Evolutionary conservation across 306 rosid genomes (phyloP), one percentile per base, ranked within the genome.

Genomic region (Oemleria cerasiformis): DNA sequence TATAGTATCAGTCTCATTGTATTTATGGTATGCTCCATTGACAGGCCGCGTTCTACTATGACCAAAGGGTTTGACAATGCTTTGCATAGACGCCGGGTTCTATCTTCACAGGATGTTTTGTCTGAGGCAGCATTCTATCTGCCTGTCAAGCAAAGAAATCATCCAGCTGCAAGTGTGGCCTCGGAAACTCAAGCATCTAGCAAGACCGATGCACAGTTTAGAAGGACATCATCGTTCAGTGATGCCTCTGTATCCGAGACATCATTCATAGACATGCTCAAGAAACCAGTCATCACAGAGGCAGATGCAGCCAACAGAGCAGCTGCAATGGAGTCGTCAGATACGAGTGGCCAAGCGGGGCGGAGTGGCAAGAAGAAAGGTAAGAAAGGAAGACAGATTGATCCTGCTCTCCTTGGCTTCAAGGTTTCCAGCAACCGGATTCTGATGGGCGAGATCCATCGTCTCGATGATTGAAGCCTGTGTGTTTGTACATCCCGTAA

Each of bases 361-460:
- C 80, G 91, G 20, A 75, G 79, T 40, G 87, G 86, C 67, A 88
- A 86, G 75, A 88, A 86, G 88, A 88, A 88, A 70, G 94, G 94
- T 65, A 88, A 86, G 87, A 88, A 86, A 69, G 94, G 94, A 68
- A 88, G 86, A 19, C 91, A 88, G 78, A 86, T 88, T 42, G 91
- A 88, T 76, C 94, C 94, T 43, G 78, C 94, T 65, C 94, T 88
- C 53, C 91, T 88, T 58, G 94, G 94, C 62, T 88, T 88, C 65
- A 84, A 80, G 74, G 94, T 88, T 68, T 82, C 94, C 57, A 88
- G 94, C 77, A 86, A 86, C 77, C 84, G 94, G 73, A 84, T 86
- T 75, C 80, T 88, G 87, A 82, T 85, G 93, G 94, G 94, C 36
- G 94, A 88, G 82, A 88, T 88, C 65, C 88, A 88, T 73, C 87